phyloP scores from a whole-genome alignment of 2,329 filamentous ascomycete species.

The Alternaria sp. region DNA sequence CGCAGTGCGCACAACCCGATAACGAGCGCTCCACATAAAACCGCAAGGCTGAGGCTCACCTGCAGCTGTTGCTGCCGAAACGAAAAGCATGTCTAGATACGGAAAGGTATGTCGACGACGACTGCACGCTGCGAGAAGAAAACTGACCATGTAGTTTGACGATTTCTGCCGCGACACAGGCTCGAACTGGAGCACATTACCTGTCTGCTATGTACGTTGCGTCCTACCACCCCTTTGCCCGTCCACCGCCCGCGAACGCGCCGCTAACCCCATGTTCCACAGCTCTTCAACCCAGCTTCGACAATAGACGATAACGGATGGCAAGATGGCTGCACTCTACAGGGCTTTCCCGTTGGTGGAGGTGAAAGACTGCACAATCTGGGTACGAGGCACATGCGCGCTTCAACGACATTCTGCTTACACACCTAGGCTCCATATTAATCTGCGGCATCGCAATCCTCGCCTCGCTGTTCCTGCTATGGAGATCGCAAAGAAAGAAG shows the following conservation, averaged over 20 bases:
- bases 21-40: conserved; percentile 20
- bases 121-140: neutral
- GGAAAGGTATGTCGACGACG: conserved; percentile 28
- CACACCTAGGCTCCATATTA: conserved; percentile 77
- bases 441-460: conserved; percentile 79
- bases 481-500: conserved; percentile 84
- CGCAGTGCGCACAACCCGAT: conserved; percentile 7
- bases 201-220: conserved; percentile 58
- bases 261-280: conserved; percentile 38
- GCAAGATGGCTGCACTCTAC: conserved; percentile 72
- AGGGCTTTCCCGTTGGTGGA: conserved; percentile 74
- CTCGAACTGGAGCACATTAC: conserved; percentile 48
- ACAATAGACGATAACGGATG: conserved; percentile 68
- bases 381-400: conserved; percentile 60
- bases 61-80: conserved; percentile 10
- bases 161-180: conserved; percentile 60
- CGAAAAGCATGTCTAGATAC: conserved; percentile 37
- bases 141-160: conserved; percentile 29
- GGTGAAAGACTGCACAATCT: conserved; percentile 78
- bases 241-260: conserved; percentile 15
- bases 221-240: conserved; percentile 11
- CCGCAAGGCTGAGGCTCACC: conserved; percentile 35
- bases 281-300: conserved; percentile 69
- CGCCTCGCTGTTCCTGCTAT: conserved; percentile 70
- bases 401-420: conserved; percentile 32